These are phyloP conservation scores for Emericellopsis atlantica DNA, from an alignment of 2,329 filamentous ascomycete species.

Conservation along the genomic window DNA sequence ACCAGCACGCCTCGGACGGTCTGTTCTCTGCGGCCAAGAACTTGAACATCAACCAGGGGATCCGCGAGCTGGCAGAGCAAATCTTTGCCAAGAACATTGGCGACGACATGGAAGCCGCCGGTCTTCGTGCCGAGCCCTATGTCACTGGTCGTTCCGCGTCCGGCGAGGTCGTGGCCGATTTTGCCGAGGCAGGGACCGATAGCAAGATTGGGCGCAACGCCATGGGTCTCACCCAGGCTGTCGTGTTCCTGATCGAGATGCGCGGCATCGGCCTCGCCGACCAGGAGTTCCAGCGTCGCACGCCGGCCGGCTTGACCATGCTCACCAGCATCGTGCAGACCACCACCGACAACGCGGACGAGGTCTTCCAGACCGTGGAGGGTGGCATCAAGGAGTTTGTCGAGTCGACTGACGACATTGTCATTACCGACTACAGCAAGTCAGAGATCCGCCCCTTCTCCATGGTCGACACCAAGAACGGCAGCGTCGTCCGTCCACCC, in stretches of 20 bases:
- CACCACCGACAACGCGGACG: slow-evolving; percentile 12
- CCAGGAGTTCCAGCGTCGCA: slow-evolving; percentile 17
- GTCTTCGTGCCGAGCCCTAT: slow-evolving; percentile 15
- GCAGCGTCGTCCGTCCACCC: slow-evolving; percentile 11
- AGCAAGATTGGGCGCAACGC: slow-evolving; percentile 16
- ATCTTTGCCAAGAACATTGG: slow-evolving; percentile 14
- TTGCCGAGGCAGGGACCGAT: slow-evolving; percentile 14
- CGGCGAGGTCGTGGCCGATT: slow-evolving; percentile 6
- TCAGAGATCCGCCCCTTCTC: slow-evolving; percentile 8
- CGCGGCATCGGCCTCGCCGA: slow-evolving; percentile 16
- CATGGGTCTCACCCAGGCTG: slow-evolving; percentile 14
- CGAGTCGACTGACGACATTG: slow-evolving; percentile 10
- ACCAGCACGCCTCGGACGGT: slow-evolving; percentile 11
- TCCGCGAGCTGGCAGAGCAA: slow-evolving; percentile 13
- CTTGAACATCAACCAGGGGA: slow-evolving; percentile 16
- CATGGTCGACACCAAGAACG: slow-evolving; percentile 14
- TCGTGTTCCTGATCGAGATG: slow-evolving; percentile 16
- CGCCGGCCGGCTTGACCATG: slow-evolving; percentile 14
- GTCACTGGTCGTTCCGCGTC: slow-evolving; percentile 10
- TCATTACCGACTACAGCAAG: slow-evolving; percentile 14
- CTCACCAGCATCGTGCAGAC: slow-evolving; percentile 14
- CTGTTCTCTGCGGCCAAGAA: slow-evolving; percentile 20
- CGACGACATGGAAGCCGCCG: slow-evolving; percentile 12
- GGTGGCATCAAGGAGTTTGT: slow-evolving; percentile 12
- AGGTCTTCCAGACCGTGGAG: slow-evolving; percentile 13